Evolutionary conservation across 1,139 yeast genomes (phyloP).

Genomic region (Suhomyces bolitotheri): DNA sequence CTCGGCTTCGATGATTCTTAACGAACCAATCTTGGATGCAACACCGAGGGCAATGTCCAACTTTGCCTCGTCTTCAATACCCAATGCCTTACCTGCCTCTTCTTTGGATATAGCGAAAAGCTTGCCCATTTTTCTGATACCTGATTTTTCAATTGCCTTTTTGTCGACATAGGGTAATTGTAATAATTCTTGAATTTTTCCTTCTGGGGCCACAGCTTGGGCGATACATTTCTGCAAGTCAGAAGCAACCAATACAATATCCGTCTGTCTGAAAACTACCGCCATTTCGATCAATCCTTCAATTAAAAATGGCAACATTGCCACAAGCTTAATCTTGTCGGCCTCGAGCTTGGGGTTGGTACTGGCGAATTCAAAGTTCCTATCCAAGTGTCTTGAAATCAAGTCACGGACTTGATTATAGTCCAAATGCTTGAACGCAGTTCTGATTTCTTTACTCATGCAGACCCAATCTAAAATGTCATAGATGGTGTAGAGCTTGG

Average conservation of each 20-base stretch:
- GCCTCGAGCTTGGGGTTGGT: conserved; percentile 29
- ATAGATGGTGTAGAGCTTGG: conserved; percentile 62
- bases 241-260: conserved; percentile 58
- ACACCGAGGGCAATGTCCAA: conserved; percentile 53
- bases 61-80: conserved; percentile 49
- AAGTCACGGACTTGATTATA: conserved; percentile 50
- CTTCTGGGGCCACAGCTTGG: conserved; percentile 71
- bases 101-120: conserved; percentile 57
- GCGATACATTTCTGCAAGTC: conserved; percentile 72
- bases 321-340: conserved; percentile 56
- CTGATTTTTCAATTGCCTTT: conserved; percentile 40
- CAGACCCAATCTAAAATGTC: conserved; percentile 64
- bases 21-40: conserved; percentile 67
- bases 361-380: conserved; percentile 37
- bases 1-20: conserved; percentile 68
- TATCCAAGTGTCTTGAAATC: conserved; percentile 57
- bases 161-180: conserved; percentile 77
- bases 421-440: conserved; percentile 40
- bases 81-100: conserved; percentile 57
- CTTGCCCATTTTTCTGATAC: conserved; percentile 65
- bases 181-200: conserved; percentile 60
- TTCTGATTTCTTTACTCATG: conserved; percentile 61
- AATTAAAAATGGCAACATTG: conserved; percentile 65
- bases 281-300: conserved; percentile 81
- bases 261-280: conserved; percentile 71